Base-by-base conservation (phyloP, 192 early-diverging fungal genomes). In the Pilobolus umbonatus region DNA sequence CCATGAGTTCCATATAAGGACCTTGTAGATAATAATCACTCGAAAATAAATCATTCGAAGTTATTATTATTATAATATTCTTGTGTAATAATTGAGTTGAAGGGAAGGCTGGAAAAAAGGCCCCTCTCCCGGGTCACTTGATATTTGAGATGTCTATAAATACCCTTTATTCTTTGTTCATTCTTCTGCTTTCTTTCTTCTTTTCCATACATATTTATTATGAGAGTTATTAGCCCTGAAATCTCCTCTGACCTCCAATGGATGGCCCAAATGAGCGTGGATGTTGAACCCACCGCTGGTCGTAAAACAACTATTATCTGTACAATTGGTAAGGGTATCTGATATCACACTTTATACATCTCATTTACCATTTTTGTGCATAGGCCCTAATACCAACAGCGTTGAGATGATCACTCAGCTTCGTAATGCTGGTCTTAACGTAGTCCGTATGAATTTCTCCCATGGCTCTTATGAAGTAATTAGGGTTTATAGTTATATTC, bases 281-380 rank as follows among this genome's bases (percentile, higher is more conserved):
- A 76, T 59, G 61, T 72, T 46, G 74, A 80, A 47, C 83, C 81
- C 14, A 65, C 55, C 26, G 76, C 74, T 38, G 71, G 83, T 52
- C 86, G 90, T 62, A 89, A 89, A 74, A 86, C 85, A 46, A 85
- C 88, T 42, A 88, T 92, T 50, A 88, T 92, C 73, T 85, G 88
- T 71, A 92, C 90, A 60, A 87, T 85, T 60, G 83, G 84, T 71
- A 71, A 48, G 61, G n/a, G n/a, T n/a, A n/a, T n/a, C n/a, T n/a
- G n/a, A n/a, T n/a, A n/a, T n/a, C n/a, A 22, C 14, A n/a, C 24
- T n/a, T n/a, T n/a, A n/a, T 38, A 40, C 52, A 36, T 38, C 52
- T 35, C 29, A 22, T 21, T 12, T 10, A 47, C 11, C 10, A 25
- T 25, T 19, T 29, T 29, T 31, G 15, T 28, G 12, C 30, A 29